Evolutionary conservation across 2,329 filamentous ascomycete species (phyloP).

Genomic region (Fusarium xylarioides): DNA sequence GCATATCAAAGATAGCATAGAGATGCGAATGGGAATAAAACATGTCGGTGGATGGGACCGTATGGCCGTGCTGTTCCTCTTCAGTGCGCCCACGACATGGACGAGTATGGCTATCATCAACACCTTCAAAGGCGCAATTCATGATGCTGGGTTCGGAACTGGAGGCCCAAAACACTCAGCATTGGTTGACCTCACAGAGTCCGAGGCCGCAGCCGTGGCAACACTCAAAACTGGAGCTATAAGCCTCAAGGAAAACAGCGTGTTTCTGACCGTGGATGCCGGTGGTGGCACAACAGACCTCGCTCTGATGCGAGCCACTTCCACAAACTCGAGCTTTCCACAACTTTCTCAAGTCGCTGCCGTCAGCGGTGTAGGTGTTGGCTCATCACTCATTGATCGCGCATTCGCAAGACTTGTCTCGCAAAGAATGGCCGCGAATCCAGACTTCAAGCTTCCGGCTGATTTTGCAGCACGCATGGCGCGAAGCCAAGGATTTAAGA

Average conservation of each 20-base stretch:
- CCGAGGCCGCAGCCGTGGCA: constrained; percentile 58
- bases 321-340: constrained; percentile 38
- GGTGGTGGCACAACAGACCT: constrained; percentile 59
- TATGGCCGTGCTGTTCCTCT: constrained; percentile 61
- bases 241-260: constrained; percentile 48
- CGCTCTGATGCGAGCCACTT: constrained; percentile 54
- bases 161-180: constrained; percentile 52
- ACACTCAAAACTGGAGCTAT: constrained; percentile 55
- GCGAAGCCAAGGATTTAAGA: constrained; percentile 51
- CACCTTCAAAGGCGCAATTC: constrained; percentile 58
- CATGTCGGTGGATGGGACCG: constrained; percentile 53
- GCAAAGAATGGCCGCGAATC: constrained; percentile 48
- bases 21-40: constrained; percentile 50
- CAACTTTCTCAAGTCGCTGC: constrained; percentile 48
- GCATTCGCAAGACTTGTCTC: constrained; percentile 53
- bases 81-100: constrained; percentile 68
- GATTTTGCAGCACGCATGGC: constrained; percentile 51
- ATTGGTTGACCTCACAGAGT: constrained; percentile 57
- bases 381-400: constrained; percentile 56
- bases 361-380: constrained; percentile 57
- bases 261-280: constrained; percentile 57
- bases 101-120: constrained; percentile 59
- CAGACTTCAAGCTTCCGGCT: constrained; percentile 50
- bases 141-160: constrained; percentile 58
- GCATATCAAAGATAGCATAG: constrained; percentile 58